These are phyloP conservation scores for Paramyrothecium roridum DNA, from an alignment of 2,329 filamentous ascomycete species.

Conservation along the genomic window DNA sequence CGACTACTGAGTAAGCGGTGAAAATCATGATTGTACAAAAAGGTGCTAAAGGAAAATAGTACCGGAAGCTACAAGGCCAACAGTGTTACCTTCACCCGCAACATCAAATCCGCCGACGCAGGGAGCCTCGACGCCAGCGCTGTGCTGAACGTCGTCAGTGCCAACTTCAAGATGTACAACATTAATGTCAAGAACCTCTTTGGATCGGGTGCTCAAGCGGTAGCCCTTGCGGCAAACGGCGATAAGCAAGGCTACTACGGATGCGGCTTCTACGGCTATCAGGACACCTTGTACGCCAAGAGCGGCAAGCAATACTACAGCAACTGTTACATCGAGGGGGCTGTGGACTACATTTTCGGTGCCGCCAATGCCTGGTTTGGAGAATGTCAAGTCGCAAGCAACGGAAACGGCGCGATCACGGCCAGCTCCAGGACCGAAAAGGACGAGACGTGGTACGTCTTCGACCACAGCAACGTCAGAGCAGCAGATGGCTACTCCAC, in stretches of 20 bases:
- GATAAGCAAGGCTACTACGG: conserved; percentile 1
- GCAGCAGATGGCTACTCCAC: neutral
- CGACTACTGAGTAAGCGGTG: neutral
- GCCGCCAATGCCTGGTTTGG: conserved; percentile 1
- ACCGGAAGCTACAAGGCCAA: neutral
- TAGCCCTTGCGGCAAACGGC: neutral
- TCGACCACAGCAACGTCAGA: conserved; percentile 1
- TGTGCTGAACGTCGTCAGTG: neutral
- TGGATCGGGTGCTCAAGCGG: neutral
- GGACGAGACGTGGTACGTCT: neutral
- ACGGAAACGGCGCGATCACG: neutral
- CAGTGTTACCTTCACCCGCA: neutral
- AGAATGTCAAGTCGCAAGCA: neutral
- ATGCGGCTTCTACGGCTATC: neutral
- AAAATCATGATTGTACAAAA: too few relatives aligned
- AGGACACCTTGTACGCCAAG: conserved; percentile 2
- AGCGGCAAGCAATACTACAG: neutral
- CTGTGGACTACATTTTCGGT: conserved; percentile 3
- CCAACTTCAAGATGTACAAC: neutral
- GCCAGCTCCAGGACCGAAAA: neutral
- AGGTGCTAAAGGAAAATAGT: neutral
- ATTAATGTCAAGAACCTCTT: neutral
- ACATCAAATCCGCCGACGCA: neutral
- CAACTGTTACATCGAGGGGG: conserved; percentile 1
- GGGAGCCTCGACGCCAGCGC: neutral